Evolutionary conservation across 768 basidiomycete genomes (phyloP), one percentile per base, ranked within the genome.

Genomic region (Leccinellum luteum): DNA sequence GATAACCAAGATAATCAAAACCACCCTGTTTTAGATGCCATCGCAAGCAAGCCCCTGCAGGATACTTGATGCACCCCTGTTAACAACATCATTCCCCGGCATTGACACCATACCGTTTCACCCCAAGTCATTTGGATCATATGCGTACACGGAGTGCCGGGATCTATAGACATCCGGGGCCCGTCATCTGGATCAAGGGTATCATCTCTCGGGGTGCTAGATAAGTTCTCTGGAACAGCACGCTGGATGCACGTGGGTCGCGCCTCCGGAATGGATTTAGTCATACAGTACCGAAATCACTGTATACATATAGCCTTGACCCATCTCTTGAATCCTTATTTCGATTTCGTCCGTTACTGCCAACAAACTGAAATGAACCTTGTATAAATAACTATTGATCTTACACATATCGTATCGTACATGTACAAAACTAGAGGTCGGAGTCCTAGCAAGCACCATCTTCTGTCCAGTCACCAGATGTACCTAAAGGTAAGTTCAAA

Each of bases 391-490:
- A 17, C 32, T 25, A 30, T 19, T 17, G n/a, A 54, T 62, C 38
- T 35, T 23, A 25, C 50, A 57, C 51, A 50, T 23, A 21, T n/a
- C 35, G 3, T 23, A 21, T n/a, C 35, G 3, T 51, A 45, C 31
- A 28, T 44, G 51, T 25, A 19, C 30, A 48, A 27, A n/a, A 19
- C 32, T 15, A 28, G 34, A 27, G 21, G 32, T 8, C 14, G 19
- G 12, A 0, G 19, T 19, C 31, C 57, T 69, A 60, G 69, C 86
- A 87, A 54, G 77, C 64, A 15, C 85, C 85, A 68, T 82, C 74
- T 61, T 85, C 79, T 38, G 77, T 73, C 85, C 85, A 87, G 48
- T 77, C 81, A 55, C 78, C 80, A 19, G 78, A 75, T 34, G 75
- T 25, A 44, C 80, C 83, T 85, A 50, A n/a, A 38, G 6, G 30